Evolutionary conservation across 148 eudicot species (phyloP), one percentile per base, ranked within the genome.

Genomic region (Selenicereus undatus): DNA sequence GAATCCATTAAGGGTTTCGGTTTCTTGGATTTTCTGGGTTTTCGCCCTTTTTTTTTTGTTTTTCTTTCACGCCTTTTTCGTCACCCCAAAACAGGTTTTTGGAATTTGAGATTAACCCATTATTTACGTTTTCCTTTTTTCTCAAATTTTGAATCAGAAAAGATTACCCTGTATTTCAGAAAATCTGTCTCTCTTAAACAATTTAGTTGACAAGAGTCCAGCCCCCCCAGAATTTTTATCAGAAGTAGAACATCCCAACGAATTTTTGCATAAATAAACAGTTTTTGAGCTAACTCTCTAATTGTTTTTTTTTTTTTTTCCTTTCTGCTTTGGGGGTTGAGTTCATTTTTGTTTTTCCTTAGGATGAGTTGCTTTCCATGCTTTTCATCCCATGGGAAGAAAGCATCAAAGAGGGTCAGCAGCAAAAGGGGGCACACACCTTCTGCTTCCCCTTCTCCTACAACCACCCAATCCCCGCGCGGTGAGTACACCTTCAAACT

Each of bases 281-380:
- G 32, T 21, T 17, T 71, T 76, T 68, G 60, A 74, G 69, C 35
- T 12, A 56, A 24, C 69, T 21, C 9, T 8, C 17, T 20, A 20
- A 10, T 30, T 5, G 11, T 30, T 17, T 30, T 17, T 8, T n/a
- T n/a, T n/a, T n/a, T n/a, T 10, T 18, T 29, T n/a, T n/a, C 2
- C 17, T 71, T 14, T 22, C 18, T 24, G 17, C 0, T 17, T 43
- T 54, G 70, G 36, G 82, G 75, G 26, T 11, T 24, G 30, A 27
- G 8, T 66, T 5, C 1, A 66, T 66, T 66, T 27, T 66, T 66
- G 71, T 35, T 12, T 39, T 24, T 1, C 36, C 51, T 80, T 71
- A 71, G 83, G 10, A 91, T 91, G 94, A 85, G 88, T 78, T 88
- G 94, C 78, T 89, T 93, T 86, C 90, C 93, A 71, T 93, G 97